A percentile compares a stretch with the other conserved stretches of the same genome.
These are phyloP conservation scores for Linaria vulgaris DNA, from an alignment of 257 asterid species.

Conservation along the genomic window DNA sequence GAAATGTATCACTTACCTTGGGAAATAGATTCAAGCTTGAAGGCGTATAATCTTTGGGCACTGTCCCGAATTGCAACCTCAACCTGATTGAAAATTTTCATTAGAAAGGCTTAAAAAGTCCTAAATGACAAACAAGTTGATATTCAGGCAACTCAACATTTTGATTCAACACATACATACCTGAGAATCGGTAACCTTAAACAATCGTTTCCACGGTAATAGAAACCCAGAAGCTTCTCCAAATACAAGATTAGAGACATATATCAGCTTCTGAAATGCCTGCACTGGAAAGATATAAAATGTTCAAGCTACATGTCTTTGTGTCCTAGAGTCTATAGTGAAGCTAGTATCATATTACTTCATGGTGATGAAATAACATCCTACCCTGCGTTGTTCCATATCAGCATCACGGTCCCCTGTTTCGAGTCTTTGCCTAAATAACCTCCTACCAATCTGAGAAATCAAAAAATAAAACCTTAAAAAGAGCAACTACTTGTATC, in stretches of 20 bases:
- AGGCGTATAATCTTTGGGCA: constrained; percentile 80
- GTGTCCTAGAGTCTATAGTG: constrained; percentile 21
- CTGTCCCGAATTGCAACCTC: constrained; percentile 93
- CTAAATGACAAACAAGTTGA: neutral
- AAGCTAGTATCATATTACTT: constrained; percentile 13
- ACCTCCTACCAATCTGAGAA: constrained; percentile 90
- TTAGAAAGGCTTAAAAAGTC: constrained; percentile 7
- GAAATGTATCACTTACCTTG: constrained; percentile 49
- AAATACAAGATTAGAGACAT: constrained; percentile 89
- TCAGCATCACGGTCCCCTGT: constrained; percentile 86
- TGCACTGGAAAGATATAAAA: constrained; percentile 64
- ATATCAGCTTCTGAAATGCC: constrained; percentile 99
- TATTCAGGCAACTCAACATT: neutral
- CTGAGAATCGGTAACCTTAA: constrained; percentile 93
- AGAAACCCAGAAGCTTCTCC: constrained; percentile 95
- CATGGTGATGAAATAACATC: constrained; percentile 25
- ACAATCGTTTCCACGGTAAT: constrained; percentile 98
- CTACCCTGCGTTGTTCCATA: constrained; percentile 81
- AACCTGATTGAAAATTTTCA: constrained; percentile 51
- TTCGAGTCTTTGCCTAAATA: constrained; percentile 93
- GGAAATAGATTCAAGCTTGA: constrained; percentile 63
- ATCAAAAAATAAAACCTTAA: constrained; percentile 29
- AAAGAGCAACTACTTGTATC: constrained; percentile 19
- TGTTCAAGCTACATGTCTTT: constrained; percentile 52
- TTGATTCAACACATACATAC: constrained; percentile 36